These are phyloP conservation scores for Corymbia maculata DNA, from an alignment of 345 rosid genomes.

Conservation along the genomic window DNA sequence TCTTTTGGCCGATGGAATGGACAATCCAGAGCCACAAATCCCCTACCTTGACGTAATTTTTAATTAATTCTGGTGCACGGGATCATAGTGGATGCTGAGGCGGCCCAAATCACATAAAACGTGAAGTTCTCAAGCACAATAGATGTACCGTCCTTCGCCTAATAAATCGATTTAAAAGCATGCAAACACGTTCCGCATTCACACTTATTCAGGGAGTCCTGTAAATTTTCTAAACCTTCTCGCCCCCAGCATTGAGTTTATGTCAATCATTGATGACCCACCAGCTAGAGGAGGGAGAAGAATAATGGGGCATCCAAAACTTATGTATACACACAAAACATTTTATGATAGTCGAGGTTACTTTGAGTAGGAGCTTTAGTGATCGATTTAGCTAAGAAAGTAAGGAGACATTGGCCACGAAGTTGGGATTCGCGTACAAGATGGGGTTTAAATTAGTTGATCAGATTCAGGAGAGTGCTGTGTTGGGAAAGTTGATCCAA, in stretches of 20 bases:
- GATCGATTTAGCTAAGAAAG: background rate
- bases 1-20: background rate
- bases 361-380: background rate
- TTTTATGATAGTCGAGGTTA: background rate
- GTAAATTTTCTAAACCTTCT: background rate
- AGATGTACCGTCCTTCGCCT: background rate
- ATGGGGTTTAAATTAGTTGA: background rate
- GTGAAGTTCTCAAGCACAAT: background rate
- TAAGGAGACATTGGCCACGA: background rate
- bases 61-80: background rate
- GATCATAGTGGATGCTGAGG: background rate
- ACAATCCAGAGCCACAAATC: background rate
- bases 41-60: background rate
- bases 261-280: background rate
- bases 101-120: background rate
- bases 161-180: background rate
- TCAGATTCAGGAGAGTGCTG: background rate
- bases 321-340: background rate
- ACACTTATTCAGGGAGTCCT: fast-evolving
- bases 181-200: background rate
- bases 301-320: background rate
- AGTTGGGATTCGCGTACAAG: background rate
- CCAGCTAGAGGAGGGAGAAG: background rate
- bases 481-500: background rate
- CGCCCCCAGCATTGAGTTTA: background rate